Base-by-base conservation (phyloP, 2,329 filamentous ascomycete species). In the Macrophomina tecta region DNA sequence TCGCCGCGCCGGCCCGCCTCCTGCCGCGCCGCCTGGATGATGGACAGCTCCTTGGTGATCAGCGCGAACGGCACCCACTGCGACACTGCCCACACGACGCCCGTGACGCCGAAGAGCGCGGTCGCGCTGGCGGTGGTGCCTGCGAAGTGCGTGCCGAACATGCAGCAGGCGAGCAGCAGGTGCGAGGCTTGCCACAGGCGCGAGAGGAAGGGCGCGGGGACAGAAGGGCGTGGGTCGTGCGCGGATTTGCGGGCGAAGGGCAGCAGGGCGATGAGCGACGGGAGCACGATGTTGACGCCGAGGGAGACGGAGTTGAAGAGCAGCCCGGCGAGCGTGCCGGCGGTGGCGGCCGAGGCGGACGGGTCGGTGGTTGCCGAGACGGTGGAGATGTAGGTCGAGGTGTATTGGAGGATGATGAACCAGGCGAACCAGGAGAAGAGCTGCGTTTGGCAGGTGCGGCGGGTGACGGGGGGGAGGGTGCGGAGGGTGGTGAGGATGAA, bases 371-470 rank as follows among this genome's bases (percentile, higher is more conserved):
- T 6, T 3, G 46, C 23, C n/a, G 46, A 23, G 46, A 49, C n/a
- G n/a, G 46, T 23, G 46, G 46, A 23, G 46, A 49, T 49, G 46
- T 49, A 49, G 46, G 46, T 49, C n/a, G n/a, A 23, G n/a, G 46
- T 49, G 46, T 49, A 49, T 49, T 49, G 46, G 5, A 49, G 46
- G n/a, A 49, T 49, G 46, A 49, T 52, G 30, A 52, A 52, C 49
- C 49, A 52, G 28, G 49, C 49, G 49, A 52, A 52, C 49, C 49
- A 52, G 49, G 28, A 34, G 28, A 52, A 52, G 49, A 52, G 49
- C 30, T 52, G 49, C 11, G 49, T 52, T 14, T 52, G 49, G 49
- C 49, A 52, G 49, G 30, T 34, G 28, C 49, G 49, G 5, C 49
- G 49, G 11, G 49, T 52, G 49, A 52, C 30, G 49, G 49, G 49